Base-by-base conservation (phyloP, 2,329 filamentous ascomycete genomes). In the Zymoseptoria passerinii region DNA sequence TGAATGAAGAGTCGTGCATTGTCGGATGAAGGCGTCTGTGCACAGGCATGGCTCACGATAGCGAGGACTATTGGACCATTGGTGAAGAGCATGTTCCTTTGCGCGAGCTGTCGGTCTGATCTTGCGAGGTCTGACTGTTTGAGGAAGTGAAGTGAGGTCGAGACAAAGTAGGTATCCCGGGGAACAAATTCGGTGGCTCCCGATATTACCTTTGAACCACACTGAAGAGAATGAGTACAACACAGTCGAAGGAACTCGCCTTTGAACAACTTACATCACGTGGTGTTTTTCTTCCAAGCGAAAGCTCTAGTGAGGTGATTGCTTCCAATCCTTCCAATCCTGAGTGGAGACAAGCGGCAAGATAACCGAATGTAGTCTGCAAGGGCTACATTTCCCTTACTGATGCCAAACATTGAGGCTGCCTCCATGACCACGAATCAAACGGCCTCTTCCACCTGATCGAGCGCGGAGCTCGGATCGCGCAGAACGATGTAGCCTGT, bases 1-100 rank as follows among this genome's bases (percentile, higher is more conserved):
- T 67, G 58, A 29, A 67, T 67, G 59, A 65, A 67, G 53, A 67
- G 60, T 49, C 59, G 58, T 8, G 61, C 57, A 9, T 55, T 54
- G 6, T 60, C 56, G 51, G 35, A n/a, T 20, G 8, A 28, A 18
- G 50, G 9, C 1, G 50, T 29, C 23, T 52, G 50, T 8, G 50
- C 23, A 9, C 29, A 18, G 13, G 23, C 50, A 52, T 8, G 7
- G 9, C 16, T n/a, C 13, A 52, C 5, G 2, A 29, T 8, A n/a
- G 27, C 13, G 23, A 52, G n/a, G 8, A 28, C 13, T 44, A 16
- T n/a, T 44, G 35, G 3, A 7, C 2, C 5, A 13, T 10, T 2
- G 4, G 35, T 6, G 35, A n/a, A 16, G 35, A n/a, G 35, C 4
- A 7, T n/a, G 4, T 10, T 44, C 5, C 35, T 44, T 40, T 6